These are phyloP conservation scores for Obba rivulosa DNA, from an alignment of 768 basidiomycete species.

Conservation along the genomic window DNA sequence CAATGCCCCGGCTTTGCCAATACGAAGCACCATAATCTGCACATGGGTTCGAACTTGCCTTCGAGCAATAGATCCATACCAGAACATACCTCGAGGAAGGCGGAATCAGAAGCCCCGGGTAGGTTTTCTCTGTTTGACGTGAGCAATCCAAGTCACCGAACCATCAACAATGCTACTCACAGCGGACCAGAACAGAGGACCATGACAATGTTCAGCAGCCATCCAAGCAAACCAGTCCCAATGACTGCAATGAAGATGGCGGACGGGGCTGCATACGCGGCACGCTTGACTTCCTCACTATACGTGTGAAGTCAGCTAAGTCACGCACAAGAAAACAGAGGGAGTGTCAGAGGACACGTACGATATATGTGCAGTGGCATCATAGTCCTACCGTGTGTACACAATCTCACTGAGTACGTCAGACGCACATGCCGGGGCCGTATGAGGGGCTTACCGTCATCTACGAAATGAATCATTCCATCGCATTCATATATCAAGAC, in stretches of 20 bases:
- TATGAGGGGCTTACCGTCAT: constrained; percentile 44
- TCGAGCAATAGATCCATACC: not conserved
- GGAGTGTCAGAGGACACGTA: constrained; percentile 30
- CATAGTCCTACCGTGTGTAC: constrained; percentile 53
- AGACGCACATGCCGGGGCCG: not conserved
- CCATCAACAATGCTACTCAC: constrained; percentile 31
- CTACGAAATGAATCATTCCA: constrained; percentile 22
- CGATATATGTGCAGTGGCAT: constrained; percentile 80
- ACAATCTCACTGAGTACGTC: constrained; percentile 1
- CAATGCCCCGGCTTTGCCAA: constrained; percentile 72
- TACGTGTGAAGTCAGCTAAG: constrained; percentile 4
- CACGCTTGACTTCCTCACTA: constrained; percentile 76
- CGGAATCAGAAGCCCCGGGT: constrained; percentile 65
- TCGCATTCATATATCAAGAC: not conserved
- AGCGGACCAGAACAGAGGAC: constrained; percentile 80
- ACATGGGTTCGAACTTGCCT: not conserved
- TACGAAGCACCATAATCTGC: constrained; percentile 69
- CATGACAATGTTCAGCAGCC: constrained; percentile 83
- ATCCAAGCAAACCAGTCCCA: constrained; percentile 74
- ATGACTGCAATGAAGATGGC: constrained; percentile 70
- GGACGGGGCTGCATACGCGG: constrained; percentile 66
- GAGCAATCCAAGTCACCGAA: not conserved
- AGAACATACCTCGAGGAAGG: constrained; percentile 55
- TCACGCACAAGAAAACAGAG: no score
- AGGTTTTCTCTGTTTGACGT: constrained; percentile 44